Percentiles rank a stretch among this genome's conserved stretches.
Conservation (phyloP, 2,329 filamentous ascomycete genomes). For the Cytospora piceae region DNA sequence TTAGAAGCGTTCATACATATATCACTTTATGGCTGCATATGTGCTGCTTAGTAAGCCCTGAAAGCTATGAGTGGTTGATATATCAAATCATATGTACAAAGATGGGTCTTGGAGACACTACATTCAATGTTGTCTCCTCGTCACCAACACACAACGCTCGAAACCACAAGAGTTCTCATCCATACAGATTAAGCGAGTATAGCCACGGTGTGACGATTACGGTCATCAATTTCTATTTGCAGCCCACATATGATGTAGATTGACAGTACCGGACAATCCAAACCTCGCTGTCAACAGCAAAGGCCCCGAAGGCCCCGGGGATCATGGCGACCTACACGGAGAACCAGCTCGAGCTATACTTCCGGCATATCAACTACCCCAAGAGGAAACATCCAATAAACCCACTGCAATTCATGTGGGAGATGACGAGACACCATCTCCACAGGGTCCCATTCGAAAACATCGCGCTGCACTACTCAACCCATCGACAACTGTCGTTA, state of each 20-base stretch:
- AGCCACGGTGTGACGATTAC: too few relatives aligned
- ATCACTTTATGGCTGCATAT: too few relatives aligned
- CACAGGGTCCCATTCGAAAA: constrained; percentile 59
- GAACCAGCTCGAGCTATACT: constrained; percentile 39
- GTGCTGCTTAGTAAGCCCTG: too few relatives aligned
- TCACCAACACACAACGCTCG: too few relatives aligned
- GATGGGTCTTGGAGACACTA: too few relatives aligned
- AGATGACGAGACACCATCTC: constrained; percentile 47
- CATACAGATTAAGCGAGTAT: too few relatives aligned
- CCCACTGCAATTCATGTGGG: constrained; percentile 38
- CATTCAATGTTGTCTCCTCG: too few relatives aligned
- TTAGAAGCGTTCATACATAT: too few relatives aligned
- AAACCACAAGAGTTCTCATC: background rate
- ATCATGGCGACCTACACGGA: constrained; percentile 32
- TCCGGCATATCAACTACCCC: constrained; percentile 38
- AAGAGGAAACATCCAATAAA: constrained; percentile 31
- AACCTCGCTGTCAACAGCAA: background rate
- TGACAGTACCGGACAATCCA: background rate
- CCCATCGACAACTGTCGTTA: constrained; percentile 36
- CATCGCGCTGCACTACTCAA: constrained; percentile 54
- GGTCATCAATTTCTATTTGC: background rate
- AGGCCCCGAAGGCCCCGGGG: background rate
- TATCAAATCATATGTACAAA: too few relatives aligned
- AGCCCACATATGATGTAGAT: background rate
- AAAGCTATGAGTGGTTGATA: too few relatives aligned